Evolutionary conservation across 2,329 filamentous ascomycete species (phyloP), one percentile per base, ranked within the genome.

Genomic region (Graphilbum fragrans): DNA sequence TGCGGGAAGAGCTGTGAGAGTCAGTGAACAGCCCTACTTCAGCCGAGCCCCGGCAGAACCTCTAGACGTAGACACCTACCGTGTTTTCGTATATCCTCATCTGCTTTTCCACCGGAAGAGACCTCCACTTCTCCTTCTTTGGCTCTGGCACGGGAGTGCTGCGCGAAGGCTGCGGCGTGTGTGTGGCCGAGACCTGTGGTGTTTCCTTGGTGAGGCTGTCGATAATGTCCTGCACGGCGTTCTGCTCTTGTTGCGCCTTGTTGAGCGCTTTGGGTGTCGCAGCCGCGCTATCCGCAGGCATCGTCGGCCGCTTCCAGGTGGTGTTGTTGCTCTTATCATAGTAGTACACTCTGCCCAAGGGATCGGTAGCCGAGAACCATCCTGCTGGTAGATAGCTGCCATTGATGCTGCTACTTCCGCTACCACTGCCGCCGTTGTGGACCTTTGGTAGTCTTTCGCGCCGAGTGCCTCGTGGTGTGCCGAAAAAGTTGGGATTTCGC

Each of bases 61-160:
- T 17, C 19, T 22, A 23, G 6, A 18, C 8, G 29, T 6, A 21
- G 37, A 29, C 16, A 41, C 84, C 59, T 70, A 93, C 86, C 39
- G 87, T 94, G 55, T 88, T 88, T 59, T 95, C 88, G 53, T 95
- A 96, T 3, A 94, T 70, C 65, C 86, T 94, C 74, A 87, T 93
- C 61, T 92, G 86, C 62, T 95, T 95, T 49, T 95, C 88, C 50
- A 78, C 58, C 2, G 80, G 68, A 25, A 80, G 58, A 45, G 70
- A 72, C 42, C 76, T 72, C 83, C 83, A 87, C 56, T 81, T 84
- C 37, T 86, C 80, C 52, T 71, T 70, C 51, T 74, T 80, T 6
- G 69, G 68, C 58, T 81, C 73, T 36, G 37, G 11, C 12, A 65
- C 61, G 6, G 71, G 69, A 1, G 72, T 66, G 40, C 63, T 72